phyloP scores from a whole-genome alignment of 805 yeast genomes.

The Starmerella vaccinii region DNA sequence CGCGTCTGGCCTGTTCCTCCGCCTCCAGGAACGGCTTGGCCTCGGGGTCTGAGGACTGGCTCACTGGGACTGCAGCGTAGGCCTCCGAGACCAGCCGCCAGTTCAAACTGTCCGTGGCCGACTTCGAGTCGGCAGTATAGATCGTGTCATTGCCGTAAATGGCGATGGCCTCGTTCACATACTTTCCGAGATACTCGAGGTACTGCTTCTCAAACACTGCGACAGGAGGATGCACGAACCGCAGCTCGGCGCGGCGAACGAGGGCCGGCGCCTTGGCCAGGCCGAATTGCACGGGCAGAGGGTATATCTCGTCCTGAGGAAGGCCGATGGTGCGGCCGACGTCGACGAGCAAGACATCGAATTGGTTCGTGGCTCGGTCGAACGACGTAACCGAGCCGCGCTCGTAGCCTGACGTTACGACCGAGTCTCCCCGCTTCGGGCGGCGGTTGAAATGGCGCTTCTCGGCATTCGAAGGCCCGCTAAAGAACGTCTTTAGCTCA shows the following conservation, averaged over 20 bases:
- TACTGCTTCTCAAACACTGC: constrained; percentile 48
- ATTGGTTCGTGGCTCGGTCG: constrained; percentile 27
- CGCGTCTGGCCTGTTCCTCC: constrained; percentile 42
- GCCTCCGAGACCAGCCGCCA: constrained; percentile 50
- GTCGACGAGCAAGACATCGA: constrained; percentile 50
- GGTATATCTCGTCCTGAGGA: constrained; percentile 38
- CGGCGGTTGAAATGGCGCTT: constrained; percentile 26
- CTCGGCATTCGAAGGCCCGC: constrained; percentile 28
- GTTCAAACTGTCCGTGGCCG: constrained; percentile 51
- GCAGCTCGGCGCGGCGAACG: constrained; percentile 30
- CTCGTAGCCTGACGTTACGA: constrained; percentile 43
- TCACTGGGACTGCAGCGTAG: constrained; percentile 42
- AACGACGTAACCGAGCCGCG: constrained; percentile 33
- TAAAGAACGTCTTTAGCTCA: constrained; percentile 26
- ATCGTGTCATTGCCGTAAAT: constrained; percentile 40
- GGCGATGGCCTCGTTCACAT: constrained; percentile 46
- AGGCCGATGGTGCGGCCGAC: constrained; percentile 48
- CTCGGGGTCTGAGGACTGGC: constrained; percentile 26
- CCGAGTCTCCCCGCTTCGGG: constrained; percentile 46
- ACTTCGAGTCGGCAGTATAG: constrained; percentile 46
- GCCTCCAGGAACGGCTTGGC: constrained; percentile 35
- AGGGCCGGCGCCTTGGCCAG: constrained; percentile 31
- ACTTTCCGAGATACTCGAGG: constrained; percentile 46
- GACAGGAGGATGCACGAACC: constrained; percentile 51
- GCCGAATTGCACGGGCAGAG: constrained; percentile 50